phyloP scores from a whole-genome alignment of 306 rosid genomes.

The Cicer bijugum region DNA sequence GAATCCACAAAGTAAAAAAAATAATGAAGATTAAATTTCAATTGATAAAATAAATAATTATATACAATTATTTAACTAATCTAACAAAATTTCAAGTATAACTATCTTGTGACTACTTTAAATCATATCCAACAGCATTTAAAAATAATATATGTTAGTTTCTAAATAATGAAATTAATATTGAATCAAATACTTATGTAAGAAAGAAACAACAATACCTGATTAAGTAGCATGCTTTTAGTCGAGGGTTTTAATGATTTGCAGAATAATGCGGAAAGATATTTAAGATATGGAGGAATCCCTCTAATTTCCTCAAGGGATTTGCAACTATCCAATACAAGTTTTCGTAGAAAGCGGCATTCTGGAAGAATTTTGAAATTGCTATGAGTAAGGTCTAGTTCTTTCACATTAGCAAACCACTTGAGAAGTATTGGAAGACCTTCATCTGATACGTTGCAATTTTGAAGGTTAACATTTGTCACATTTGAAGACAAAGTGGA shows the following conservation, averaged over 20 bases:
- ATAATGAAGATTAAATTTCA: too few species aligned
- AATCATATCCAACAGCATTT: too few species aligned
- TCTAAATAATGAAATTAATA: background rate
- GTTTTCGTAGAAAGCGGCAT: background rate
- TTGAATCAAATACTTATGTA: background rate
- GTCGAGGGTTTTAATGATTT: conserved; percentile 2
- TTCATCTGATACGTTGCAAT: too few species aligned
- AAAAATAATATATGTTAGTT: background rate
- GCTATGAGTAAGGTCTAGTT: background rate
- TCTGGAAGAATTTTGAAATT: background rate
- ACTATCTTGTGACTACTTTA: too few species aligned
- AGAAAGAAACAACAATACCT: background rate
- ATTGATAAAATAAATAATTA: too few species aligned
- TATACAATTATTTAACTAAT: too few species aligned
- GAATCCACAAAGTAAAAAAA: too few species aligned
- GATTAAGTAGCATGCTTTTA: background rate
- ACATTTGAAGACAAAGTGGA: too few species aligned
- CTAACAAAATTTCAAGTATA: too few species aligned
- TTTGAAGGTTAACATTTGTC: too few species aligned
- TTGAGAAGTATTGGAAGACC: too few species aligned
- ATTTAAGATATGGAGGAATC: background rate
- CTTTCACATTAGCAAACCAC: background rate
- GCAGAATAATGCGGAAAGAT: background rate
- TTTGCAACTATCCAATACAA: background rate
- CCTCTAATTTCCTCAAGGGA: conserved; percentile 14